Conservation (phyloP, 176 grass and related monocot species). For the Cocos nucifera region DNA sequence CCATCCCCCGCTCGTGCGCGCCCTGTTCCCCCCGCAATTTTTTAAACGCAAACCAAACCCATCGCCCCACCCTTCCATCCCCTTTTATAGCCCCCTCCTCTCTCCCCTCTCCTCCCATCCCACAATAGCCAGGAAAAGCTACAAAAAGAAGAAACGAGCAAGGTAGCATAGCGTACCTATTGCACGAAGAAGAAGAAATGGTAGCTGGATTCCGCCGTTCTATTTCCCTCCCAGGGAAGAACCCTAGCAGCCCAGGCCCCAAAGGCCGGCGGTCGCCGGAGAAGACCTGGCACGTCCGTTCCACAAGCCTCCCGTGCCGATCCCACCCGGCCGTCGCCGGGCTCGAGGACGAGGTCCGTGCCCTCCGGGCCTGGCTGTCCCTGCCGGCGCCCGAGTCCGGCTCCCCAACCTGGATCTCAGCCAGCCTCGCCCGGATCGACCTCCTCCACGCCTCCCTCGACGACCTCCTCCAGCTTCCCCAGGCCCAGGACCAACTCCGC, state of each 20-base stretch:
- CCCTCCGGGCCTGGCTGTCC: constrained; percentile 37
- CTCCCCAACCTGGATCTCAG: neutral
- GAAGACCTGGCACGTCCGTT: constrained; percentile 24
- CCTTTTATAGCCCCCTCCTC: constrained; percentile 15
- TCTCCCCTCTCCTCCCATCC: constrained; percentile 3
- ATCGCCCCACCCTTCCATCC: neutral
- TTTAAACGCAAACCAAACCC: neutral
- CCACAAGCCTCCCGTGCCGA: constrained; percentile 48
- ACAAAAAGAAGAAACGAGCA: neutral
- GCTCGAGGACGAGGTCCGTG: constrained; percentile 43
- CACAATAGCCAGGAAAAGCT: neutral
- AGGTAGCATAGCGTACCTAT: constrained; percentile 3
- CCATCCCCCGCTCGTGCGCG: constrained; percentile 9
- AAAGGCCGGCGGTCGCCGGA: neutral
- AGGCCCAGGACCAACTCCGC: constrained; percentile 33
- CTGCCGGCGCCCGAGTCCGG: constrained; percentile 7
- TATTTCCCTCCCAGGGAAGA: constrained; percentile 36
- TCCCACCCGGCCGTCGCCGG: constrained; percentile 52
- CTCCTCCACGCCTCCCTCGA: constrained; percentile 37
- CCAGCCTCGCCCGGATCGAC: constrained; percentile 38
- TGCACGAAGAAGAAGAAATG: constrained; percentile 20
- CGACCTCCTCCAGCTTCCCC: constrained; percentile 37
- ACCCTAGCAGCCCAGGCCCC: neutral
- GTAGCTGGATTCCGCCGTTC: constrained; percentile 50
- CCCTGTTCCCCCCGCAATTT: constrained; percentile 10